Evolutionary conservation across 2,329 filamentous ascomycete species (phyloP).

Genomic region (Ascochyta pisi): DNA sequence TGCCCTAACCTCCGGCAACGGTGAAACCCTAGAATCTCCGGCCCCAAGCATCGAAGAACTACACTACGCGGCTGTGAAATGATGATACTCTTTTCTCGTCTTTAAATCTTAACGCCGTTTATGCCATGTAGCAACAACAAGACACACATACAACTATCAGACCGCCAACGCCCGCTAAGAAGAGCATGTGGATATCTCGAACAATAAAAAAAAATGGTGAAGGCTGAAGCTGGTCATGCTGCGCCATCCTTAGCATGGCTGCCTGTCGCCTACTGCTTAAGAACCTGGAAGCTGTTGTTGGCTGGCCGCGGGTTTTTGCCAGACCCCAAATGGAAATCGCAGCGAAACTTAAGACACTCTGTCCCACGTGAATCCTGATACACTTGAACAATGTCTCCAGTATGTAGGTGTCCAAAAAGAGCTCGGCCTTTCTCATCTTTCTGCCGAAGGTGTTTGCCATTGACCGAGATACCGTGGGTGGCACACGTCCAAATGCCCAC

Average conservation of each 20-base stretch:
- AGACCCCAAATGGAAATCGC: constrained; percentile 53
- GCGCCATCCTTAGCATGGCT: neutral
- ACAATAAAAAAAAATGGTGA: neutral
- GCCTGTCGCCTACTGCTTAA: neutral
- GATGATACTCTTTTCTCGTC: neutral
- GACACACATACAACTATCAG: neutral
- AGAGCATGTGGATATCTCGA: constrained; percentile 14
- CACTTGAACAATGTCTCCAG: constrained; percentile 78
- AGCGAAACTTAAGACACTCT: constrained; percentile 51
- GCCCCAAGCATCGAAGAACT: neutral
- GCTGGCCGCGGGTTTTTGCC: constrained; percentile 38
- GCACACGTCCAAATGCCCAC: constrained; percentile 82
- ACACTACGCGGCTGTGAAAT: neutral
- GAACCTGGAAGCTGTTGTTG: constrained; percentile 34
- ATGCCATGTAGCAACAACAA: constrained; percentile 2
- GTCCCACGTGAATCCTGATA: constrained; percentile 60
- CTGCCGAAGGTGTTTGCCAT: constrained; percentile 70
- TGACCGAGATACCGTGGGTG: constrained; percentile 76
- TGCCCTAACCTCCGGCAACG: neutral
- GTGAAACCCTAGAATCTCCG: too few species aligned
- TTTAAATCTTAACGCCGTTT: neutral
- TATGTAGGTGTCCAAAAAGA: constrained; percentile 72
- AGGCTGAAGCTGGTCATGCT: neutral
- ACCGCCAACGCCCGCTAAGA: constrained; percentile 13
- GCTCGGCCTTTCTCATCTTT: constrained; percentile 58